Conservation (phyloP, 2,329 filamentous ascomycete genomes). For the Pseudogymnoascus sp. region DNA sequence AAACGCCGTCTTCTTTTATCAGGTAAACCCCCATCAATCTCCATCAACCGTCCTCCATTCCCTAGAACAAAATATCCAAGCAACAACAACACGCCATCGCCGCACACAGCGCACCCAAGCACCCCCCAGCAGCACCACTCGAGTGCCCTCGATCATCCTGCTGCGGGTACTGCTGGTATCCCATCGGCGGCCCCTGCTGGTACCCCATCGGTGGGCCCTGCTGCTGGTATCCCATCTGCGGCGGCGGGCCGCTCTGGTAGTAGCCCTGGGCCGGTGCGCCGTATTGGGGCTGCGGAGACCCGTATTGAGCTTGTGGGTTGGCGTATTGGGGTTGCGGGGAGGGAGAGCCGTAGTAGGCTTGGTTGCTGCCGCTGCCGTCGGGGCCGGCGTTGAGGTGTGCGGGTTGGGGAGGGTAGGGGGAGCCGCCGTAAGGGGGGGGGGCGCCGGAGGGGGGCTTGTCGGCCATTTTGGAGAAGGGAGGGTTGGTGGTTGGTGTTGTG, state of each 20-base stretch:
- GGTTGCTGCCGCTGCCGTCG: not conserved
- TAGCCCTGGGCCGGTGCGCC: slow-evolving; percentile 16
- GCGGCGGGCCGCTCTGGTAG: slow-evolving; percentile 17
- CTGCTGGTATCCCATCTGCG: slow-evolving; percentile 21
- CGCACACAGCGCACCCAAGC: slow-evolving; percentile 36
- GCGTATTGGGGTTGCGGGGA: not conserved
- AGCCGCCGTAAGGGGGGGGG: slow-evolving; percentile 18
- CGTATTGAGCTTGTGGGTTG: slow-evolving; percentile 1
- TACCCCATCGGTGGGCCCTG: slow-evolving; percentile 12
- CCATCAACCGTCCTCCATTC: not conserved
- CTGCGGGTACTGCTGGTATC: slow-evolving; percentile 19
- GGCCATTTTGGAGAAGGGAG: not conserved
- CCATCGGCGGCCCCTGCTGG: slow-evolving; percentile 16
- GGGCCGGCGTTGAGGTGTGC: slow-evolving; percentile 8
- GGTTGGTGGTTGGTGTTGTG: not conserved
- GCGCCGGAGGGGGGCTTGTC: slow-evolving; percentile 12
- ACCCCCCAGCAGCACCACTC: slow-evolving; percentile 30
- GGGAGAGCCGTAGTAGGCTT: slow-evolving; percentile 10
- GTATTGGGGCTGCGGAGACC: slow-evolving; percentile 10
- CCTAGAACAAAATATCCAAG: slow-evolving; percentile 42
- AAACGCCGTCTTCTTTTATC: not conserved
- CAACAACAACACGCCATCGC: slow-evolving; percentile 43
- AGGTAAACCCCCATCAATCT: not conserved
- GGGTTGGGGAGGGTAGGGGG: slow-evolving; percentile 12
- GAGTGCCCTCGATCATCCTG: slow-evolving; percentile 30